Evolutionary conservation across 805 yeast species (phyloP), one percentile per base, ranked within the genome.

Genomic region (Kuraishia cidri): DNA sequence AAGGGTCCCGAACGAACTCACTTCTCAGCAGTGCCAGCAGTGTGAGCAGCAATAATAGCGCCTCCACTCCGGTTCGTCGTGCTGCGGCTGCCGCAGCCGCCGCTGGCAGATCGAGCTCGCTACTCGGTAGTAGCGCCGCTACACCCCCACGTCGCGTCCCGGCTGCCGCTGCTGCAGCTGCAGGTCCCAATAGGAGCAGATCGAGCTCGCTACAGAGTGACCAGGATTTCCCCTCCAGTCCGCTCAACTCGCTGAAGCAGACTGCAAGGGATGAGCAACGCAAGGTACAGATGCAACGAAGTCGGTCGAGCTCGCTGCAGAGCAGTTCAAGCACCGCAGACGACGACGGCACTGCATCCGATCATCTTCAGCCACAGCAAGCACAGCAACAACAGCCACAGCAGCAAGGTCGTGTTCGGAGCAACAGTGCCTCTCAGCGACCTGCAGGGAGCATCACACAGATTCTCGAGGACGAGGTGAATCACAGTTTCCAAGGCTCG

Each of bases 231-330:
- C 51, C 56, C 2, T 35, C 45, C 4, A 51, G 55, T 33, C 58
- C 58, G 10, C 38, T 54, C 16, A 53, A 53, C 32, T 54, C 59
- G 9, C 32, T 54, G 26, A 46, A 47, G 21, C 37, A 36, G 14
- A 26, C 42, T n/a, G 39, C 50, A 6, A 32, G 37, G 18, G 45
- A 40, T 5, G 43, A 43, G 1, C 46, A 44, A 14, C 33, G 37
- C 30, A 38, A 43, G 4, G 14, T 39, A 6, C 41, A 42, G 17
- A 37, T 37, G 30, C 37, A 34, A 14, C 40, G 56, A 25, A 50
- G 54, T 24, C 37, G 58, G 13, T 53, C 58, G 0, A 45, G 46
- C 16, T 51, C 58, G 3, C 25, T 40, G 16, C 52, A 40, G 30
- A 37, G 44, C 14, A 28, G n/a, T n/a, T n/a, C n/a, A n/a, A n/a